Base-by-base conservation (phyloP, 2,329 filamentous ascomycete genomes). In the Paraphaeosphaeria minitans region DNA sequence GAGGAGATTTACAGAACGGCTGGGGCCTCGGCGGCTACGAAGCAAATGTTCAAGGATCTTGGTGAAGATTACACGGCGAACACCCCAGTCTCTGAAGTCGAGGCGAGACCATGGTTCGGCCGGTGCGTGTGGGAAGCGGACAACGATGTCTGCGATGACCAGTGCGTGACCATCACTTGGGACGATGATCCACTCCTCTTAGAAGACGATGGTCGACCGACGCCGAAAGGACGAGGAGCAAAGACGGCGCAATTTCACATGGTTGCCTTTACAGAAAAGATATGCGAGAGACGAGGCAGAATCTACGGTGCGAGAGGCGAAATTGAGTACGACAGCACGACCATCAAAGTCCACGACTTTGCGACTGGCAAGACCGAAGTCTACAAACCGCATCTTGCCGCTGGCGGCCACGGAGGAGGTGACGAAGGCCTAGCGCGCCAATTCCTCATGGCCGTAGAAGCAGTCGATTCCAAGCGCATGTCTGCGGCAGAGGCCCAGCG, bases 221-320 rank as follows among this genome's bases (percentile, higher is more conserved):
- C 58, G 2, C 31, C 73, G 10, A 57, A 67, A 22, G 66, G 66
- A 57, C 81, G 87, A 24, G 86, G 86, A 1, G 86, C 92, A 45
- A 98, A 98, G 79, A 92, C 89, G 16, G 94, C 93, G 0, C 88
- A 88, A 1, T 91, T 98, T 74, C 94, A 98, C 77, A 97, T 98
- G 94, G 89, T 94, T 2, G 93, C 94, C 1, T 91, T 93, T 61
- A 96, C 93, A 0, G 88, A 91, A 71, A 89, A 89, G 72, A 89
- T 96, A 66, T 98, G 94, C 75, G 86, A 96, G 65, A 87, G 95
- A 3, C 89, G 93, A 59, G 93, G 92, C 0, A 82, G 91, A 59
- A 87, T 97, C 48, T 97, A 97, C 77, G 95, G 95, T 50, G 91
- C 90, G 0, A 81, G 87, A 52, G 95, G 94, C 45, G 94, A 98